Base-by-base conservation (phyloP, 768 basidiomycete species). In the Phaeolepiota aurea region DNA sequence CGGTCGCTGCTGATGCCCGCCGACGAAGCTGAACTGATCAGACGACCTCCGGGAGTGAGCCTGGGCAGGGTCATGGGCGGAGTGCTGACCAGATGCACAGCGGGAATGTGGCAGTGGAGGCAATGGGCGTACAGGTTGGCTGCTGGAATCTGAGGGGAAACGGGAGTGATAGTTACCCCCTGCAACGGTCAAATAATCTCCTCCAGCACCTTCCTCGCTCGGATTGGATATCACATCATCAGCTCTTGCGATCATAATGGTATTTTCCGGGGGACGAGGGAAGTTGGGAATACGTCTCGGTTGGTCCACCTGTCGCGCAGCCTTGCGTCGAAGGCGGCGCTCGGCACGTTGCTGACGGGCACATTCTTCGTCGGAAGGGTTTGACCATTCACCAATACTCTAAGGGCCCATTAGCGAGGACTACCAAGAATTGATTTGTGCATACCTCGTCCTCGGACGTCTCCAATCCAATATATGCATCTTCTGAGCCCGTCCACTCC, bases 371-470 rank as follows among this genome's bases (percentile, higher is more conserved):
- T 91, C 88, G 18, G 88, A 91, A 13, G 88, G 88, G 52, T 91
- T 91, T 16, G 88, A 91, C 75, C 76, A 91, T 62, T 91, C 87
- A 19, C 86, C 87, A 37, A 87, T 81, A 49, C 85, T 88, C 80
- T 87, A 65, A 45, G 38, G 32, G 33, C 19, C n/a, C n/a, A n/a
- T n/a, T n/a, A n/a, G n/a, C n/a, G n/a, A n/a, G n/a, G n/a, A n/a
- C n/a, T n/a, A n/a, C n/a, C n/a, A n/a, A n/a, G n/a, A n/a, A n/a
- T n/a, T n/a, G n/a, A n/a, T n/a, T n/a, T n/a, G n/a, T n/a, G n/a
- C 69, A 40, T 49, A 87, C 87, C 67, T 85, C 80, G 48, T 85
- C 80, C 25, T 85, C 82, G 19, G 81, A 79, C 25, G 62, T 63
- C 40, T 76, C 75, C 1, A 44, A 12, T 10, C 57, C 69, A 44